phyloP scores from a whole-genome alignment of 768 basidiomycete genomes.

The Pleurotus sapidus region DNA sequence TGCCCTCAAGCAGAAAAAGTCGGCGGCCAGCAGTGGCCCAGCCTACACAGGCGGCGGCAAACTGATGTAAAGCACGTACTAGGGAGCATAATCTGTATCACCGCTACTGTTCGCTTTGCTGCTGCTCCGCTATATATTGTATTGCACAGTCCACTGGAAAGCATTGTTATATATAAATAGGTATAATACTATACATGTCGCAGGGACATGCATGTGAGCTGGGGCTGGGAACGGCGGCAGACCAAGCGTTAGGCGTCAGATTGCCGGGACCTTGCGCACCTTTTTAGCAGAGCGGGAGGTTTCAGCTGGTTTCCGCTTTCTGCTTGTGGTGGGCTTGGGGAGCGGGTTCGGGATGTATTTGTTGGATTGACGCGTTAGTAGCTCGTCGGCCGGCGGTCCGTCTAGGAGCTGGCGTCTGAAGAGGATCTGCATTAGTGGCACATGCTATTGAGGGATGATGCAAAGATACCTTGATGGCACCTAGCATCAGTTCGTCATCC shows the following conservation, averaged over 20 bases:
- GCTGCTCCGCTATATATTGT: too few relatives aligned
- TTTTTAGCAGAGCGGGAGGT: neutral
- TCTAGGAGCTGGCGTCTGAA: too few relatives aligned
- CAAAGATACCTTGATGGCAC: neutral
- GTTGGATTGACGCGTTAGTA: neutral
- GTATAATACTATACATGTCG: too few relatives aligned
- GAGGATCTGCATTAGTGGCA: too few relatives aligned
- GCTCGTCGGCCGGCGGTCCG: too few relatives aligned
- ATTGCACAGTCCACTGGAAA: too few relatives aligned
- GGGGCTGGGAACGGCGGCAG: too few relatives aligned
- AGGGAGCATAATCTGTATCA: too few relatives aligned
- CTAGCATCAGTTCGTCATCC: slow-evolving; percentile 5
- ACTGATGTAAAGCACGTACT: slow-evolving; percentile 34
- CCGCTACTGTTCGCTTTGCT: too few relatives aligned
- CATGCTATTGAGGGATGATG: neutral
- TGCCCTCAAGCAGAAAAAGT: slow-evolving; percentile 60
- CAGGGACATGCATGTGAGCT: too few relatives aligned
- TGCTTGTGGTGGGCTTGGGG: slow-evolving; percentile 19
- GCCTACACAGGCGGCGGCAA: slow-evolving; percentile 30
- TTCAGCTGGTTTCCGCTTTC: slow-evolving; percentile 30
- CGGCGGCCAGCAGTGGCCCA: slow-evolving; percentile 25
- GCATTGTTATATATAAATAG: too few relatives aligned
- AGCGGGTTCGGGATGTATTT: neutral
- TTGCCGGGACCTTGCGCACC: neutral
- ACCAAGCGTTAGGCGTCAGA: too few relatives aligned